phyloP scores from a whole-genome alignment of 768 basidiomycete species.

The Xerocomellus intermedius region DNA sequence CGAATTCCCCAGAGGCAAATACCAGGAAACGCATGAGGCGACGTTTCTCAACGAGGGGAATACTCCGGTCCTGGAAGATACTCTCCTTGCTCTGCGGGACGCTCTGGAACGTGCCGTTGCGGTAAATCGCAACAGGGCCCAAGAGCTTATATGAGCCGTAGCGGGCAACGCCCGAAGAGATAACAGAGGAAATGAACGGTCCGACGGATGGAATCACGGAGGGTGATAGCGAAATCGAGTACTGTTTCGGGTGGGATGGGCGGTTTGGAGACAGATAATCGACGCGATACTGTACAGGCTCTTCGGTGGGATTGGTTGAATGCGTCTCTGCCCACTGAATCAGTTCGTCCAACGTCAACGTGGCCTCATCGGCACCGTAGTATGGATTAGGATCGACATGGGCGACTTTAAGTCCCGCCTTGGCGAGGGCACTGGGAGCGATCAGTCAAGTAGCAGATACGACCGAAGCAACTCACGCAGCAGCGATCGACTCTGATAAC shows the following conservation, averaged over 20 bases:
- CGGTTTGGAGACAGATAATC: conserved; percentile 43
- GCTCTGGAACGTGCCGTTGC: conserved; percentile 45
- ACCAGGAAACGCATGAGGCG: conserved; percentile 89
- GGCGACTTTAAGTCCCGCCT: conserved; percentile 82
- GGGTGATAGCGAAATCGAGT: conserved; percentile 84
- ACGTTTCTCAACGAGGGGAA: conserved; percentile 81
- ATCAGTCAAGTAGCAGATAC: conserved; percentile 1
- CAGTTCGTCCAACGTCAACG: conserved; percentile 79
- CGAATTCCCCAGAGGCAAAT: conserved; percentile 77
- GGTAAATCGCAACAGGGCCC: conserved; percentile 63
- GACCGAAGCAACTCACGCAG: conserved; percentile 63
- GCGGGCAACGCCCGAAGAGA: conserved; percentile 80
- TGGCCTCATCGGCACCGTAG: conserved; percentile 84
- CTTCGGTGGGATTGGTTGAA: conserved; percentile 17
- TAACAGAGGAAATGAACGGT: conserved; percentile 71
- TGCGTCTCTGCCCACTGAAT: conserved; percentile 58
- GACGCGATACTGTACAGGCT: conserved; percentile 17
- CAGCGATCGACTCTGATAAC: conserved; percentile 78
- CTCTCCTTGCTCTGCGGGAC: conserved; percentile 93
- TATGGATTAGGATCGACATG: conserved; percentile 84
- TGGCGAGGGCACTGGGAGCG: conserved; percentile 72
- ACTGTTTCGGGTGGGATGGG: conserved; percentile 66
- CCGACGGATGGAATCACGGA: conserved; percentile 79
- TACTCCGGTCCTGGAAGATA: conserved; percentile 80
- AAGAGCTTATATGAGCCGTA: conserved; percentile 91